These are phyloP conservation scores for Arthrobotrys musiformis DNA, from an alignment of 2,329 filamentous ascomycete species.

Conservation along the genomic window DNA sequence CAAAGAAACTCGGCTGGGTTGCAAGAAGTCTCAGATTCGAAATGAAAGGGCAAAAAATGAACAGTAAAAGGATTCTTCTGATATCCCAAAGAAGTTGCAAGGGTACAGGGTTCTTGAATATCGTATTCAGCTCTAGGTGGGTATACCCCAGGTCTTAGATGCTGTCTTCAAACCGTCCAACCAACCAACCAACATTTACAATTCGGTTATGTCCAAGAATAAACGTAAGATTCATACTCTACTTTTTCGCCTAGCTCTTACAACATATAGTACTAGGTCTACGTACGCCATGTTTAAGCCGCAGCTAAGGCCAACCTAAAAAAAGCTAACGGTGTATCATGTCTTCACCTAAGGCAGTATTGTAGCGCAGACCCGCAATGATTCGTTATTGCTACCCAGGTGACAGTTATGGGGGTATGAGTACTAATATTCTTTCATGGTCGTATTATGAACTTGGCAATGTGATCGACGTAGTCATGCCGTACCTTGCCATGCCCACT, in stretches of 20 bases:
- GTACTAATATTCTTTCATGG: too few relatives aligned
- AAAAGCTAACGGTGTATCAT: conserved; percentile 2
- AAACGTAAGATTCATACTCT: conserved; percentile 11
- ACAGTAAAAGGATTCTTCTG: not conserved
- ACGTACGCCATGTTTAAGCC: conserved; percentile 14
- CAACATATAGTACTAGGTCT: not conserved
- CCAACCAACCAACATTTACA: conserved; percentile 5
- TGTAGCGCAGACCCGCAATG: conserved; percentile 18
- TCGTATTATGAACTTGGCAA: not conserved
- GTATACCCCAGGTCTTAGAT: not conserved
- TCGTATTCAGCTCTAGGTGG: conserved; percentile 16
- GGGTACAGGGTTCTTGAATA: conserved; percentile 7
- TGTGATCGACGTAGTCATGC: not conserved
- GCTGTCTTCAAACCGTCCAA: conserved; percentile 10
- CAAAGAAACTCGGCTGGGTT: conserved; percentile 1
- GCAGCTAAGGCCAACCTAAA: not conserved
- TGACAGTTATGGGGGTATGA: not conserved
- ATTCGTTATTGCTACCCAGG: not conserved
- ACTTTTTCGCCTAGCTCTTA: not conserved
- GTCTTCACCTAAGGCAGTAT: not conserved
- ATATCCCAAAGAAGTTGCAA: conserved; percentile 1
- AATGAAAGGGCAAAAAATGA: not conserved
- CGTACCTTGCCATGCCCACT: too few relatives aligned
- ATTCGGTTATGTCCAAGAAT: conserved; percentile 12
- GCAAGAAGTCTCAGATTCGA: not conserved